Conservation (phyloP, 805 yeast genomes). For the Metschnikowia vanudenii region DNA sequence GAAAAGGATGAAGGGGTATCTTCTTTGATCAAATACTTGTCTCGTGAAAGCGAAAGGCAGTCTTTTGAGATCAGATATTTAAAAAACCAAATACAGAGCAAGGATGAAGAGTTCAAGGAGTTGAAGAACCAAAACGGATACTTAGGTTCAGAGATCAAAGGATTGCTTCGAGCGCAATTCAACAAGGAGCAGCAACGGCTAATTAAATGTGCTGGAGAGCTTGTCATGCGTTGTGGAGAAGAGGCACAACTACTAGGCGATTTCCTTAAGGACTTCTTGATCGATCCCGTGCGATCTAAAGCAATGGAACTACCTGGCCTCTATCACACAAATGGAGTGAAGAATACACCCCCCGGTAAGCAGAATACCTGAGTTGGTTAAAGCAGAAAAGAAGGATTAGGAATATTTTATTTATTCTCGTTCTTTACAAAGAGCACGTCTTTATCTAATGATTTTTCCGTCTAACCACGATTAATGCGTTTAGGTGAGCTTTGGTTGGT, state of each 20-base stretch:
- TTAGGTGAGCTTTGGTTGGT: too few relatives aligned
- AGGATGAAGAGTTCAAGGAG: slow-evolving; percentile 24
- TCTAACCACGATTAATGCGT: too few relatives aligned
- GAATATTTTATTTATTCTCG: too few relatives aligned
- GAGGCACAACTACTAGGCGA: slow-evolving; percentile 4
- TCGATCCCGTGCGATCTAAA: background rate
- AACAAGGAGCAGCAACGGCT: slow-evolving; percentile 7
- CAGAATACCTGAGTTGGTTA: background rate
- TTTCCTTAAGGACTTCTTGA: background rate
- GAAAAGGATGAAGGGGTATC: slow-evolving; percentile 18
- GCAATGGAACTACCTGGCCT: background rate
- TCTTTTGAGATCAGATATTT: slow-evolving; percentile 38
- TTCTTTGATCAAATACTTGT: slow-evolving; percentile 32
- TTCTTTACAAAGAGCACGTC: too few relatives aligned
- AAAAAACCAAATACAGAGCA: slow-evolving; percentile 22
- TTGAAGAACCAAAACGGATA: slow-evolving; percentile 21
- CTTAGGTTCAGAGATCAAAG: slow-evolving; percentile 11
- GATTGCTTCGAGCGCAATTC: slow-evolving; percentile 5
- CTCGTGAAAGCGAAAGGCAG: slow-evolving; percentile 28
- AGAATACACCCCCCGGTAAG: background rate
- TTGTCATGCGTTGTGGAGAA: slow-evolving; percentile 5
- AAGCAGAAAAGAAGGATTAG: too few relatives aligned
- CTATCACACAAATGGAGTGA: background rate
- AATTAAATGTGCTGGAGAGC: slow-evolving; percentile 7
- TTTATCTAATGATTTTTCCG: too few relatives aligned